Base-by-base conservation (phyloP, 169 alveolate genomes). In the Cryptosporidium canis region DNA sequence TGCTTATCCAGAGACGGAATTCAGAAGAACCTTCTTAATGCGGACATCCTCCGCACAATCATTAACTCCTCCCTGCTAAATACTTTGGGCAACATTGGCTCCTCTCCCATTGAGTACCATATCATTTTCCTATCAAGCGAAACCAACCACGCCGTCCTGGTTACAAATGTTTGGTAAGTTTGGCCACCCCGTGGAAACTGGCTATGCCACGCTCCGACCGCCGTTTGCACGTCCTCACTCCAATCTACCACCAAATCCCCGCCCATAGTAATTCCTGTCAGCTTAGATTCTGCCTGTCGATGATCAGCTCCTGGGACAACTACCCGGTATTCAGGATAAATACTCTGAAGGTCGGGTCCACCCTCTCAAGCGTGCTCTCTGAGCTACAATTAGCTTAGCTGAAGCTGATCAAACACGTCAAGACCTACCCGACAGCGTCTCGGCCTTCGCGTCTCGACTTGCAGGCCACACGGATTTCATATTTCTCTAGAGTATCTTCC, bases 221-320 rank as follows among this genome's bases (percentile, higher is more conserved):
- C 67, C 33, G 12, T 27, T 27, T 27, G 3, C 21, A 31, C 5
- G 18, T 61, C 16, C 21, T 24, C 18, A 29, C 39, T 31, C 31
- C 18, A 5, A 61, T 24, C n/a, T 21, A 31, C 18, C 8, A 33
- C 24, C 27, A 7, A 18, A 31, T 63, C 63, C 18, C 47, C 27
- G 58, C 8, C 21, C 7, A 1, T 58, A 77, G 87, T 12, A 56
- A 77, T 43, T 77, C 87, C 11, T 43, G 72, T 27, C 55, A 58
- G n/a, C 45, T 77, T 21, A 77, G 87, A 39, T 61, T 77, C 31
- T 77, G 87, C 51, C 70, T 77, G 2, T 35, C 87, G 21, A 55
- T 77, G 72, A 61, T 55, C 16, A 58, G 51, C 27, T 77, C 77
- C 44, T 77, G 87, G 87, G 87, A 77, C 39, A 77, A 55, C 53